These are phyloP conservation scores for Candida tetrigidarum DNA, from an alignment of 1,139 yeast species.

Conservation along the genomic window DNA sequence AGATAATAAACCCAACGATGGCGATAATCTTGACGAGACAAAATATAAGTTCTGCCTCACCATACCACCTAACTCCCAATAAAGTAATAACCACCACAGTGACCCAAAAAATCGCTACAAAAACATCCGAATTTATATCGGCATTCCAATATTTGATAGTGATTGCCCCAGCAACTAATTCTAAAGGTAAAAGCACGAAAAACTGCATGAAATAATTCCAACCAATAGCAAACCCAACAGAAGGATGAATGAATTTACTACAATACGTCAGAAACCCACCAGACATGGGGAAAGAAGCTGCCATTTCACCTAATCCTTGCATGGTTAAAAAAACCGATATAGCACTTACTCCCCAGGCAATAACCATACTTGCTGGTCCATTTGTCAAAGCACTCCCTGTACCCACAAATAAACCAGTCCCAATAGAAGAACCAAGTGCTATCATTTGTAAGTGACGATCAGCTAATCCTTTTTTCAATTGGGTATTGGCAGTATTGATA, in stretches of 20 bases:
- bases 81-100: constrained; percentile 39
- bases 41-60: constrained; percentile 48
- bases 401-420: constrained; percentile 49
- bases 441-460: constrained; percentile 59
- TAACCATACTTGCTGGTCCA: constrained; percentile 70
- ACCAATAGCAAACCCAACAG: constrained; percentile 47
- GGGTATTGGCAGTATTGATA: constrained; percentile 41
- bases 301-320: constrained; percentile 46
- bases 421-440: constrained; percentile 84
- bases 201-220: constrained; percentile 50
- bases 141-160: constrained; percentile 46
- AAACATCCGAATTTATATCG: constrained; percentile 40
- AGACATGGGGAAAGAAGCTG: constrained; percentile 43
- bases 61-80: constrained; percentile 47
- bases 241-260: constrained; percentile 43
- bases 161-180: constrained; percentile 45
- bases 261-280: constrained; percentile 46
- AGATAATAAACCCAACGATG: constrained; percentile 44
- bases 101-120: constrained; percentile 43
- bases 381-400: constrained; percentile 49
- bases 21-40: constrained; percentile 42
- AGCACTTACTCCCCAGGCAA: constrained; percentile 47
- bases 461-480: constrained; percentile 38
- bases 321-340: constrained; percentile 35
- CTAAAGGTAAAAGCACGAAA: constrained; percentile 36